Conservation (phyloP, 306 rosid species). For the Alnus glutinosa region DNA sequence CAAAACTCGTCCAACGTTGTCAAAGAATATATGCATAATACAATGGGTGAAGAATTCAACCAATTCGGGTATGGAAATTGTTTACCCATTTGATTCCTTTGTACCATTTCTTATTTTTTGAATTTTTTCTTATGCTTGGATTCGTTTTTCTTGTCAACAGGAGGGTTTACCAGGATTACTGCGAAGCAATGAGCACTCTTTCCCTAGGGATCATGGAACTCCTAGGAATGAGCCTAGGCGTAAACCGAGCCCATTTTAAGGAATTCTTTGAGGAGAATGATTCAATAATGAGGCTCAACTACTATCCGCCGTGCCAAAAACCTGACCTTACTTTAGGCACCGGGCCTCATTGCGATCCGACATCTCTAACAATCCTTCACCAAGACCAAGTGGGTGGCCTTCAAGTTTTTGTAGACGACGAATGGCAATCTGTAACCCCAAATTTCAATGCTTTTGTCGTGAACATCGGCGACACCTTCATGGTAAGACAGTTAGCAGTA, state of each 20-base stretch:
- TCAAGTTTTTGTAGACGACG: constrained; percentile 77
- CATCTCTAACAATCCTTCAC: constrained; percentile 90
- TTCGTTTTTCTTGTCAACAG: constrained; percentile 19
- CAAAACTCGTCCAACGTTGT: constrained; percentile 35
- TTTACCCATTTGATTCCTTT: background rate
- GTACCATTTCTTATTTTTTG: background rate
- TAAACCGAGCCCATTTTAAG: constrained; percentile 50
- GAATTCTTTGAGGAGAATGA: constrained; percentile 73
- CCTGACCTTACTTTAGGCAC: constrained; percentile 88
- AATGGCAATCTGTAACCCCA: constrained; percentile 79
- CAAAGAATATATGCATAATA: constrained; percentile 46
- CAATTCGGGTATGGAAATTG: constrained; percentile 60
- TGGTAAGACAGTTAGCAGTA: constrained; percentile 41
- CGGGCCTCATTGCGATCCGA: constrained; percentile 98
- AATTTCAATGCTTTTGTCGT: constrained; percentile 85
- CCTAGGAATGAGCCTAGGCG: constrained; percentile 84
- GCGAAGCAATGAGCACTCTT: constrained; percentile 86
- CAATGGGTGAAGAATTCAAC: constrained; percentile 58
- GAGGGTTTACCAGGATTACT: constrained; percentile 69
- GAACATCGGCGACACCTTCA: constrained; percentile 98
- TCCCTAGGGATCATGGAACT: constrained; percentile 94
- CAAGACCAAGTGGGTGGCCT: constrained; percentile 91
- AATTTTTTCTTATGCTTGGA: background rate
- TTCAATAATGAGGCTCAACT: constrained; percentile 92
- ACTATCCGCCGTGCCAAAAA: constrained; percentile 90